Evolutionary conservation across 1,139 yeast species (phyloP), one percentile per base, ranked within the genome.

Genomic region (Candida freyschussii): DNA sequence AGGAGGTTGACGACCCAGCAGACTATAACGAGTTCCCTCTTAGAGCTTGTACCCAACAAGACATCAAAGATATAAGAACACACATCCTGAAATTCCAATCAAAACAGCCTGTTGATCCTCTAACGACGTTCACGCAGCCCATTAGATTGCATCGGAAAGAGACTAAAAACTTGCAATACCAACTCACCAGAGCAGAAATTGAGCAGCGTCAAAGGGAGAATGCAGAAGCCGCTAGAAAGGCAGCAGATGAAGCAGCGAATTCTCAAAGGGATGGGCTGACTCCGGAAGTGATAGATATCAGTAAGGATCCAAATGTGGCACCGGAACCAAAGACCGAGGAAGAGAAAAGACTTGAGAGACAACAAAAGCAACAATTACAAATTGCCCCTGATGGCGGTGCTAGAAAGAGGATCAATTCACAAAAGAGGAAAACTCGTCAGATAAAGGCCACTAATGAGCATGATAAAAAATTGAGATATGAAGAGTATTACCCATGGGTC

Each of bases 401-500:
- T 1, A 69, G 95, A 44, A 77, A 76, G 46, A 69, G 67, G 17
- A 12, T 37, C 34, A 74, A 78, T 52, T 43, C 40, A 16, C 74
- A 81, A 53, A 83, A 79, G 52, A 75, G 84, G 46, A 87, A 87
- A 56, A 89, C 97, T 0, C 72, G 91, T 47, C 96, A 89, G 55
- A 75, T 86, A 19, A 77, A 75, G 49, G 72, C 81, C 13, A 75
- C 84, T 56, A 85, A 85, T 50, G 96, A 87, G 47, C 75, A 73
- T 9, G 89, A 86, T 41, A 72, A 93, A 41, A 81, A 76, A 53
- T 63, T 91, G 44, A 69, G 97, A 50, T 91, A 89, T 55, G 98
- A 91, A 59, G 98, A 91, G 60, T 86, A 81, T 55, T 89, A 85
- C 50, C 98, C 98, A 0, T 91, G 98, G 98, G 95, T 93, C 13